These are phyloP conservation scores for Crithidia expoeki DNA, from an alignment of 208 protist species.

Conservation along the genomic window DNA sequence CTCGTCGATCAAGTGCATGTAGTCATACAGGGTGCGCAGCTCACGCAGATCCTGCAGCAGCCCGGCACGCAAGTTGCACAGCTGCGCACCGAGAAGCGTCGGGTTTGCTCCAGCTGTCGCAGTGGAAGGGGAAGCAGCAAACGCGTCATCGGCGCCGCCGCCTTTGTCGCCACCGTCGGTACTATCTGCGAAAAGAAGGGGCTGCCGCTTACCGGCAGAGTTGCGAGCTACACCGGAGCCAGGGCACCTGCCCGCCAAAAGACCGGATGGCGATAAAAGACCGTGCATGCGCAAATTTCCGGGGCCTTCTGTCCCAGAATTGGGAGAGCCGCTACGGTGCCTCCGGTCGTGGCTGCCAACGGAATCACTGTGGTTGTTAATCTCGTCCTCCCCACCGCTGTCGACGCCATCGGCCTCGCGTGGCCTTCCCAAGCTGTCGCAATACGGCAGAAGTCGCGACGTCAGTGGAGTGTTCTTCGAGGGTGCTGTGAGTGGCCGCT, in stretches of 20 bases:
- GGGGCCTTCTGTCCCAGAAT: background rate
- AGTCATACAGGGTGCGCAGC: slow-evolving; percentile 75
- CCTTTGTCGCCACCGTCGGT: background rate
- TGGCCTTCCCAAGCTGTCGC: background rate
- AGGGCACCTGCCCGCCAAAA: background rate
- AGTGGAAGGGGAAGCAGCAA: background rate
- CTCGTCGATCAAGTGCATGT: slow-evolving; percentile 63
- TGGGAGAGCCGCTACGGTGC: background rate
- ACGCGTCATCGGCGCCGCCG: background rate
- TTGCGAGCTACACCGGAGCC: background rate
- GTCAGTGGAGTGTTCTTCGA: background rate
- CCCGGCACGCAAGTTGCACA: slow-evolving; percentile 43
- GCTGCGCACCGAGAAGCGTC: slow-evolving; percentile 17
- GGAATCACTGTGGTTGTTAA: background rate
- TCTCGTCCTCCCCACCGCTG: background rate
- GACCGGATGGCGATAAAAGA: background rate
- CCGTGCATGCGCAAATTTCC: background rate
- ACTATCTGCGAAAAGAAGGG: background rate
- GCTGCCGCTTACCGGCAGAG: background rate
- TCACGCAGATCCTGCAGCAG: slow-evolving; percentile 62
- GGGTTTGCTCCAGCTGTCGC: background rate
- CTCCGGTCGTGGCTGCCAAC: background rate
- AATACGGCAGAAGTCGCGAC: background rate
- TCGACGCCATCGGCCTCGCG: slow-evolving; percentile 1
- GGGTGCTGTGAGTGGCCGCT: slow-evolving; percentile 21